Percentiles rank a stretch among this genome's conserved stretches.
Evolutionary conservation across 768 basidiomycete genomes (phyloP).

Genomic region (Mycena sanguinolenta): DNA sequence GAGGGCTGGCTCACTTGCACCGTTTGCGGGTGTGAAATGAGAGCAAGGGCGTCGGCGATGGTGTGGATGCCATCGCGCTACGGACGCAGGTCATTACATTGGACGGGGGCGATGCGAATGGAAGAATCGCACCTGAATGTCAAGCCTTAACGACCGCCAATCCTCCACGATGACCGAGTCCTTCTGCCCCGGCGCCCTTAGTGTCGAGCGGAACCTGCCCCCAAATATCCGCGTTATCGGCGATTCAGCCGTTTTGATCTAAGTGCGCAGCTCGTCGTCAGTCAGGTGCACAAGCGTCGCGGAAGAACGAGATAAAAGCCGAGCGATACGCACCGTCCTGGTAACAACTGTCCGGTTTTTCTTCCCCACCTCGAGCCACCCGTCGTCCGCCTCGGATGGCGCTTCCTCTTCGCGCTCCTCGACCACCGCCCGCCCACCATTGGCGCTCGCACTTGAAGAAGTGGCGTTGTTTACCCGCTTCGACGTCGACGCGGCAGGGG

Average conservation of each 20-base stretch:
- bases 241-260: constrained; percentile 87
- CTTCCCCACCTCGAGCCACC: constrained; percentile 95
- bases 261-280: neutral
- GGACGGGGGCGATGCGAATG: neutral
- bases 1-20: constrained; percentile 80
- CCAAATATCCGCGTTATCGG: constrained; percentile 95
- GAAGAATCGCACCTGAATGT: constrained; percentile 77
- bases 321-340: constrained; percentile 76
- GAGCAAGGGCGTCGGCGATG: constrained; percentile 85
- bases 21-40: constrained; percentile 83
- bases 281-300: neutral
- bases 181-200: constrained; percentile 84
- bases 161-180: constrained; percentile 93
- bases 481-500: constrained; percentile 43
- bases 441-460: neutral
- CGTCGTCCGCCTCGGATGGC: constrained; percentile 65
- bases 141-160: constrained; percentile 89
- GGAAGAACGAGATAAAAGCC: neutral
- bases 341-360: constrained; percentile 86
- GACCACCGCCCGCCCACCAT: constrained; percentile 35
- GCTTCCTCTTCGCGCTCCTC: constrained; percentile 61
- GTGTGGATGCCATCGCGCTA: constrained; percentile 82
- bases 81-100: neutral
- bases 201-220: constrained; percentile 89
- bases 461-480: neutral